Base-by-base conservation (phyloP, 2,329 filamentous ascomycete genomes). In the Aspergillus calidoustus region DNA sequence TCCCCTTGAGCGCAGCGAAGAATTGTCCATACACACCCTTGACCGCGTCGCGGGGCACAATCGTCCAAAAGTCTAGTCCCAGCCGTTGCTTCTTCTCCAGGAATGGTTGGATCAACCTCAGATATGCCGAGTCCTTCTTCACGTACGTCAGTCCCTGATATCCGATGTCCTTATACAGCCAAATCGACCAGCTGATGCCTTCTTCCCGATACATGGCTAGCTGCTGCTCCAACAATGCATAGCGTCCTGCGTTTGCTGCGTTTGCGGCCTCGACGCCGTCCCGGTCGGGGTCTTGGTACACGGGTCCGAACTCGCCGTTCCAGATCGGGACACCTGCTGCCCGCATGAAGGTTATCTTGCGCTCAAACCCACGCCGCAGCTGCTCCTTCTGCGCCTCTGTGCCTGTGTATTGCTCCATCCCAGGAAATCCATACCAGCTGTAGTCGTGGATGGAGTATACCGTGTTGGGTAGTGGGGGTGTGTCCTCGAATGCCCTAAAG, bases 121-220 rank as follows among this genome's bases (percentile, higher is more conserved):
- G 82, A 69, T 82, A 84, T 0, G 75, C 55, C 1, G 75, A 79
- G 4, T 79, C 72, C 0, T 79, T 77, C 28, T 75, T 73, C 1
- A 80, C 71, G 62, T 82, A 80, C 0, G 82, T 72, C 82, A 86
- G 83, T 4, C 83, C 83, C 71, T 84, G 81, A 55, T 81, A 78
- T 0, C 83, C 82, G 23, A 86, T 80, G 62, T 86, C 83, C 68
- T 86, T 86, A 71, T 84, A 85, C 1, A 83, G 70, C 83, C 83
- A 86, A 65, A 87, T 87, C 7, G 74, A 81, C 86, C 85, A 88
- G 46, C 76, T 74, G 47, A 83, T 81, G 47, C 78, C 68, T 50
- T 80, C 68, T 69, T 80, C 76, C 53, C 80, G 77, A 67, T 85
- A 85, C 25, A 85, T 80, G 4, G 71, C 67, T 46, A 85, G 69